Evolutionary conservation across 495 filamentous ascomycete species (phyloP).

Genomic region (Halenospora varia): DNA sequence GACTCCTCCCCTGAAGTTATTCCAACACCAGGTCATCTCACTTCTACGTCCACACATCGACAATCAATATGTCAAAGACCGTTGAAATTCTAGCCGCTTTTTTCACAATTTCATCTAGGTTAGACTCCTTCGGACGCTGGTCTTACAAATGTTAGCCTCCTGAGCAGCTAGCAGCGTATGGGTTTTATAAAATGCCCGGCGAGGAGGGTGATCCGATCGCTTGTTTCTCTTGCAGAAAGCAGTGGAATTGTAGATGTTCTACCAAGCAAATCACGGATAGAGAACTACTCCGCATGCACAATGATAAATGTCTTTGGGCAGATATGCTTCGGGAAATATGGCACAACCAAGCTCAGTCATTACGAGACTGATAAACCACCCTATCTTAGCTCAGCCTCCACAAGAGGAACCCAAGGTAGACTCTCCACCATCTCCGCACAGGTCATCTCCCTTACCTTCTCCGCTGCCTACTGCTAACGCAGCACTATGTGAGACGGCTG

Average conservation of each 20-base stretch:
- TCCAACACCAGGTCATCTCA: constrained; percentile 18
- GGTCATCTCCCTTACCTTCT: constrained; percentile 10
- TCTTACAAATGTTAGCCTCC: constrained; percentile 14
- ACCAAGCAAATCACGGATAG: constrained; percentile 6
- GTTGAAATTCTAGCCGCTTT: neutral
- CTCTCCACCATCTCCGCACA: constrained; percentile 6
- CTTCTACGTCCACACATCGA: constrained; percentile 2
- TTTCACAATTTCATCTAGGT: constrained; percentile 1
- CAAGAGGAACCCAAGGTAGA: constrained; percentile 1
- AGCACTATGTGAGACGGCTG: neutral
- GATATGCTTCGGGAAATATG: constrained; percentile 12
- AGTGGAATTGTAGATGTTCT: constrained; percentile 7
- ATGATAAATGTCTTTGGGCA: constrained; percentile 11
- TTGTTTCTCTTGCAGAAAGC: constrained; percentile 12
- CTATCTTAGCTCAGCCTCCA: constrained; percentile 1
- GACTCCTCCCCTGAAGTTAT: constrained; percentile 17
- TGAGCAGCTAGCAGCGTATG: constrained; percentile 9
- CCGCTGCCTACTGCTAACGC: constrained; percentile 5
- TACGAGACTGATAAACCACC: constrained; percentile 3
- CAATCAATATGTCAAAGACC: constrained; percentile 1
- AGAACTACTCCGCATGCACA: constrained; percentile 4
- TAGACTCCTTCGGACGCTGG: constrained; percentile 16
- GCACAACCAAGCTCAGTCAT: neutral
- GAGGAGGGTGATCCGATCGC: constrained; percentile 8
- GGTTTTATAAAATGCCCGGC: constrained; percentile 12